Evolutionary conservation across 2,329 filamentous ascomycete genomes (phyloP), one percentile per base, ranked within the genome.

Genomic region (Neofusicoccum cordaticola): DNA sequence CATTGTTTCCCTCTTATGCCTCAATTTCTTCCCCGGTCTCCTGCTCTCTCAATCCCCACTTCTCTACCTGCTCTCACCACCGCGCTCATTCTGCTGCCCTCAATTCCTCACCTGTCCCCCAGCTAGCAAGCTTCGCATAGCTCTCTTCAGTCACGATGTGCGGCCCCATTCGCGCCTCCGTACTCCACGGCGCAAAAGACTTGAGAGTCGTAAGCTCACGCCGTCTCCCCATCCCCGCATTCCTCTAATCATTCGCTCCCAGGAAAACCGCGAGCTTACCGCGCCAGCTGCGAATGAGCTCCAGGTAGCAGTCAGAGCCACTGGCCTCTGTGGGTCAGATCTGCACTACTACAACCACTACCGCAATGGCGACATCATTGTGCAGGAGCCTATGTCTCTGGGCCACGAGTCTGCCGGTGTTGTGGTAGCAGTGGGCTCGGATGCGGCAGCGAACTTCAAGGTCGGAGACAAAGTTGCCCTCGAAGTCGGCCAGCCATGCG

Each of bases 401-500:
- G 88, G 88, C 69, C 88, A 91, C 75, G 88, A 90, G 75, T 93
- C 92, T 13, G 85, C 92, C 8, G 93, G 93, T 66, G 89, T 91
- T 34, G 84, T 98, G 45, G 86, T 92, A 62, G 85, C 86, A 51
- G 82, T 91, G 45, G 93, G 92, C 19, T 75, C 84, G 1, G 81
- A 80, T 12, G 89, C 92, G 4, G 89, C 92, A 5, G 86, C 80
- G 48, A 79, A 78, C 37, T 85, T 96, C 67, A 80, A 85, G 69
- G 74, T 84, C 11, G 93, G 93, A 65, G 93, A 97, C 79, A 88
- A 91, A 71, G 90, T 97, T 19, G 93, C 94, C n/a, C 82, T 98
- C 47, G 94, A 98, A 83, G 94, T 96, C 13, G 94, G 94, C 58
- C 85, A 91, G 61, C 92, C 93, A 0, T 98, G 94, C 81, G 88